Conservation (phyloP, 1,139 yeast species). For the Candida sanyaensis region DNA sequence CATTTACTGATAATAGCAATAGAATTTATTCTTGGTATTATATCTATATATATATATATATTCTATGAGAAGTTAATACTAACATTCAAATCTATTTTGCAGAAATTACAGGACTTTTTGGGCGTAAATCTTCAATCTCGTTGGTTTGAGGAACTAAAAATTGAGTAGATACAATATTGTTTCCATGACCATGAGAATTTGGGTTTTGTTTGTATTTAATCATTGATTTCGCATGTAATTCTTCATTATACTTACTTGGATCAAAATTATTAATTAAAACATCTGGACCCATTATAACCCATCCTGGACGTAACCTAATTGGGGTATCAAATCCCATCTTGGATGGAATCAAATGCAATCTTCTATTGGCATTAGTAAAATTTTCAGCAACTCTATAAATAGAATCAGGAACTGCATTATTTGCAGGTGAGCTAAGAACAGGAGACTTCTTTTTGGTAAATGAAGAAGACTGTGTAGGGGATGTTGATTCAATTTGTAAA, state of each 20-base stretch:
- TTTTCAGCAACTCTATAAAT: slow-evolving; percentile 87
- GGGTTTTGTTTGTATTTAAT: slow-evolving; percentile 27
- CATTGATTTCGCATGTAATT: slow-evolving; percentile 33
- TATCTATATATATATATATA: neutral
- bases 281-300: slow-evolving; percentile 92
- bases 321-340: slow-evolving; percentile 63
- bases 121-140: slow-evolving; percentile 79
- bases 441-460: slow-evolving; percentile 1
- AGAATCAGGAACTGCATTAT: slow-evolving; percentile 64
- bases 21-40: neutral
- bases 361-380: slow-evolving; percentile 76
- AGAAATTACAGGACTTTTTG: slow-evolving; percentile 63
- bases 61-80: neutral
- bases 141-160: slow-evolving; percentile 59
- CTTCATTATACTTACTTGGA: slow-evolving; percentile 33
- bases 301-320: slow-evolving; percentile 76
- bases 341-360: slow-evolving; percentile 83
- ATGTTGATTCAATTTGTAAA: slow-evolving; percentile 60
- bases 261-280: slow-evolving; percentile 69
- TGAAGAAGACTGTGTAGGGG: slow-evolving; percentile 1
- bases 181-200: slow-evolving; percentile 12
- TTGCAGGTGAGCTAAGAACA: slow-evolving; percentile 1
- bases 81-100: slow-evolving; percentile 6
- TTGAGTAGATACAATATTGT: slow-evolving; percentile 29
- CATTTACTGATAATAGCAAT: slow-evolving; percentile 19